phyloP scores from a whole-genome alignment of 1,284 basidiomycete species.

The Cryptococcus hybrid region DNA sequence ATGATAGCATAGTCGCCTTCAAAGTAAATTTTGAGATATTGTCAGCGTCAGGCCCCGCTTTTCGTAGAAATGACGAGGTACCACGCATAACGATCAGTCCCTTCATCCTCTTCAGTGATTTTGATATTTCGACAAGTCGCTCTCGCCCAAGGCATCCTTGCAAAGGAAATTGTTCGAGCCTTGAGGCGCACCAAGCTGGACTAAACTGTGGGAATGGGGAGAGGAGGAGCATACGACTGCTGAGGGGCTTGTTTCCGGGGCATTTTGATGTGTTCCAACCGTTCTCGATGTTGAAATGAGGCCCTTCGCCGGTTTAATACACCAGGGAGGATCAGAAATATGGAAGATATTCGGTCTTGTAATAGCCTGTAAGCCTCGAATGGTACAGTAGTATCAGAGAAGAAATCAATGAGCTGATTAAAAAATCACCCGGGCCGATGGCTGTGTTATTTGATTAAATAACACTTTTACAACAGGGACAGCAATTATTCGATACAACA shows the following conservation, averaged over 20 bases:
- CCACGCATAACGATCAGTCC: conserved; percentile 31
- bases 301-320: no score
- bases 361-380: no score
- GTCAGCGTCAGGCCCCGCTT: not conserved
- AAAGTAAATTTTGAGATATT: not conserved
- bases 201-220: conserved; percentile 30
- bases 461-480: no score
- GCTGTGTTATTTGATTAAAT: no score
- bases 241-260: conserved; percentile 3
- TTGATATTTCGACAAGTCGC: conserved; percentile 37
- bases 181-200: conserved; percentile 33
- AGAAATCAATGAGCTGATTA: no score
- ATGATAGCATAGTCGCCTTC: conserved; percentile 40
- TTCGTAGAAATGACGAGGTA: conserved; percentile 1
- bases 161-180: conserved; percentile 39
- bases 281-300: no score
- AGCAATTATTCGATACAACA: no score
- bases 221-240: conserved; percentile 17
- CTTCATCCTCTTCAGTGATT: conserved; percentile 24
- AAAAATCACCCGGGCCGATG: no score
- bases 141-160: conserved; percentile 23
- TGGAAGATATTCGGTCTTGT: no score
- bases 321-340: no score
- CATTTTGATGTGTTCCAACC: not conserved
- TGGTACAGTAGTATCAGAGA: no score